Evolutionary conservation across 306 rosid species (phyloP), one percentile per base, ranked within the genome.

Genomic region (Quercus dentata): DNA sequence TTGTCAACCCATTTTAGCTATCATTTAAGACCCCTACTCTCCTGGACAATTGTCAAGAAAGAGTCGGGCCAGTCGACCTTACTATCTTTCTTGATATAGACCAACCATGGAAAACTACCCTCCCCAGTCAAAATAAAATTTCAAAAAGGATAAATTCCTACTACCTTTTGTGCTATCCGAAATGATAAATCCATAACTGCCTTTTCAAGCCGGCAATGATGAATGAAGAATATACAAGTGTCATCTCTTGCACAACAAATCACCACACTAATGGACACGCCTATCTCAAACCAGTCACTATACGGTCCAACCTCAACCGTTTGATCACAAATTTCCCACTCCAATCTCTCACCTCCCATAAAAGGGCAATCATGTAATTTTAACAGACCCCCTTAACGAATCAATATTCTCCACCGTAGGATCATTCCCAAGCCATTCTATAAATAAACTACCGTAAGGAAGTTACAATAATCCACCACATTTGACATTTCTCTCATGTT

Each of bases 191-290:
- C 63, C 17, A 57, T 61, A 69, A 81, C 46, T 41, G 28, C 58
- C 57, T 13, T 68, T 21, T 75, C 59, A 64, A 65, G 88, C 85
- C 85, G 86, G 90, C 88, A 25, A 8, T 35, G 71, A 31, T 21
- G 72, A 64, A 57, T 63, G 44, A 71, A 28, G 71, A 19, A 9
- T 3, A 74, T 74, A 57, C 87, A 85, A 4, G 28, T 87, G 88
- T 85, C 88, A 79, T 11, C 75, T 19, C 30, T 30, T 20, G 23
- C 38, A 8, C 63, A 65, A 79, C 28, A 44, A 56, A 30, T 3
- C 41, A 38, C 13, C 21, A 23, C 71, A 38, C 81, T 10, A 57
- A 12, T 19, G 28, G 54, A 71, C 68, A 54, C 21, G 13, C 49
- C 80, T 11, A n/a, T 71, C 81, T 41, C 46, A 41, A 8, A 8